Base-by-base conservation (phyloP, 306 rosid species). In the Mucuna pruriens region DNA sequence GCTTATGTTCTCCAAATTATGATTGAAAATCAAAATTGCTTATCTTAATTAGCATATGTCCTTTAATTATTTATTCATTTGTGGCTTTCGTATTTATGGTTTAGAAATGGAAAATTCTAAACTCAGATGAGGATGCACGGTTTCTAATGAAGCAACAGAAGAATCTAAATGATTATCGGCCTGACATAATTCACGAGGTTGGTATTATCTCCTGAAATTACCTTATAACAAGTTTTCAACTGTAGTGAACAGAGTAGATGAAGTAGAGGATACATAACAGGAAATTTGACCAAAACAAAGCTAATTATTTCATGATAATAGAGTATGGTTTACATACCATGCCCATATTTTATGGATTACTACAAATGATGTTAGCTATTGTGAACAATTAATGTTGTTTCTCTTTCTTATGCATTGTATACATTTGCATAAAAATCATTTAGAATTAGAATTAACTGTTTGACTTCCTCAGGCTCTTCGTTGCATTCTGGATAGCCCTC, bases 131-230 rank as follows among this genome's bases (percentile, higher is more conserved):
- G 7, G 81, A 86, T 36, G 72, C 80, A 5, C 3, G 72, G 1
- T 49, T 57, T 71, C 48, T 86, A 6, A 39, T 80, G 65, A 80
- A 80, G 45, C 74, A 80, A 54, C 71, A 80, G 16, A 83, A 72
- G 69, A 71, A 83, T 71, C 77, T 71, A 40, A 71, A 83, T 71
- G 78, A 86, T 71, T 80, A 62, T 76, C 54, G 85, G 29, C 85
- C 83, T 15, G 85, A 76, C 39, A 76, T 83, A 46, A 65, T 76
- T 57, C 71, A 65, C 10, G 77, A 72, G 81, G 81, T 86, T 51
- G 9, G 81, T 55, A 13, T 15, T 22, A 29, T 44, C 51, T 58
- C 49, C 48, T 38, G 9, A 6, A 38, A 1, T n/a, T 17, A 51
- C 22, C 25, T n/a, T 65, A 10, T 40, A 12, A 68, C 6, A 23